Evolutionary conservation across 2,329 filamentous ascomycete genomes (phyloP), one percentile per base, ranked within the genome.

Genomic region (Fusarium mundagurra): DNA sequence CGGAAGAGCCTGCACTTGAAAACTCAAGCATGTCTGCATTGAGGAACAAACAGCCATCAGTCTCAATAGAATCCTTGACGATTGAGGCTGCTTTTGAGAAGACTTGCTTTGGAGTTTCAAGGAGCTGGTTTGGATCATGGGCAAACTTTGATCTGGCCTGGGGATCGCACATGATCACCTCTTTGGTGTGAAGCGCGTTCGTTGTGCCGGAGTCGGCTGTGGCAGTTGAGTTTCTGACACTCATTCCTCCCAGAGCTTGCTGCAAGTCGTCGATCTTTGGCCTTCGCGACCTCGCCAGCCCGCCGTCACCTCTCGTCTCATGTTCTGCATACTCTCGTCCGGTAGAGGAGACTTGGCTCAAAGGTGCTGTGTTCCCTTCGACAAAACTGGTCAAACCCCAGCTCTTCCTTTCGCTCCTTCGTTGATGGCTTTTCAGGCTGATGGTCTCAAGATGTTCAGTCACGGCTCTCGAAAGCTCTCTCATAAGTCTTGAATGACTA

Each of bases 81-180:
- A 87, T 79, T 29, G 82, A 82, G 18, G 86, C 83, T 16, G 86
- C 86, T 29, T 83, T 85, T 0, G 82, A 82, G 54, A 86, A 86
- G 5, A 86, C 74, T 10, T 77, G 54, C 1, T 54, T 36, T 8
- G 70, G 45, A 1, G 59, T 65, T 58, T 63, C 57, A 16, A 33
- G 29, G n/a, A 20, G n/a, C 13, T 18, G 51, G 5, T 18, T 44
- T 20, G 22, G 16, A 3, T 68, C 58, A 11, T 50, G 43, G 3
- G n/a, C n/a, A 16, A 22, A 24, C 17, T 36, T 53, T 6, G 43
- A n/a, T 12, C 45, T 63, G 11, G 33, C 4, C 16, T 18, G 29
- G 4, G 17, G 8, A 8, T 44, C 34, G 17, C 39, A 24, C 14
- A 36, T 10, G 18, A 17, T 24, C 17, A 16, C 61, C 61, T 31